Evolutionary conservation across 148 eudicot genomes (phyloP).

Genomic region (Salicornia ramosissima): DNA sequence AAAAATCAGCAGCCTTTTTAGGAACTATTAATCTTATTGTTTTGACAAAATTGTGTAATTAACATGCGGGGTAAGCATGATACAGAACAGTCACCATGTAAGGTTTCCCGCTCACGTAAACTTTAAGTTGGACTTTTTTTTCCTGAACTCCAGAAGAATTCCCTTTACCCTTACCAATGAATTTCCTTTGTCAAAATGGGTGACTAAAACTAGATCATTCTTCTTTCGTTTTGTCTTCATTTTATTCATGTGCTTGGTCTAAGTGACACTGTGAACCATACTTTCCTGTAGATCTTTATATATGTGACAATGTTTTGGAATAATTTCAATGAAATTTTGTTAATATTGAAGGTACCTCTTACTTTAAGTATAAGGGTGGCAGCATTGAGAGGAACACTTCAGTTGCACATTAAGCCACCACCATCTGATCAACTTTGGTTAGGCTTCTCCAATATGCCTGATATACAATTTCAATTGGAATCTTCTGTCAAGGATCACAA

Average conservation of each 20-base stretch:
- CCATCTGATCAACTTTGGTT: slow-evolving; percentile 96
- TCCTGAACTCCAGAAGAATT: too few relatives aligned
- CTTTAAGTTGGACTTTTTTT: too few relatives aligned
- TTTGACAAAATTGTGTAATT: too few relatives aligned
- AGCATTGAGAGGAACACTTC: slow-evolving; percentile 71
- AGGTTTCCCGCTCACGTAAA: not conserved
- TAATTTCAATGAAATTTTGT: not conserved
- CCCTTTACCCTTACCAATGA: too few relatives aligned
- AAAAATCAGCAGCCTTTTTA: too few relatives aligned
- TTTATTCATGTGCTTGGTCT: not conserved
- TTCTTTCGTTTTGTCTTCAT: not conserved
- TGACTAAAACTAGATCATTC: too few relatives aligned
- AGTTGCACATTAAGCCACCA: slow-evolving; percentile 79
- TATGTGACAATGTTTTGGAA: not conserved
- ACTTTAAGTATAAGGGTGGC: slow-evolving; percentile 68
- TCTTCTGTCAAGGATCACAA: slow-evolving; percentile 84
- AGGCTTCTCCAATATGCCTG: slow-evolving; percentile 85
- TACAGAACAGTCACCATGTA: not conserved
- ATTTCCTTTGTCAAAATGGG: too few relatives aligned
- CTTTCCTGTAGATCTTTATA: not conserved
- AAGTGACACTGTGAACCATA: not conserved
- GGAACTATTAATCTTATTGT: too few relatives aligned
- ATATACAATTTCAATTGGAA: slow-evolving; percentile 74
- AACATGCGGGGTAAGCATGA: too few relatives aligned
- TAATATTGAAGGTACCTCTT: slow-evolving; percentile 70